Evolutionary conservation across 176 grass and related monocot genomes (phyloP).

Genomic region (Juncus effusus): DNA sequence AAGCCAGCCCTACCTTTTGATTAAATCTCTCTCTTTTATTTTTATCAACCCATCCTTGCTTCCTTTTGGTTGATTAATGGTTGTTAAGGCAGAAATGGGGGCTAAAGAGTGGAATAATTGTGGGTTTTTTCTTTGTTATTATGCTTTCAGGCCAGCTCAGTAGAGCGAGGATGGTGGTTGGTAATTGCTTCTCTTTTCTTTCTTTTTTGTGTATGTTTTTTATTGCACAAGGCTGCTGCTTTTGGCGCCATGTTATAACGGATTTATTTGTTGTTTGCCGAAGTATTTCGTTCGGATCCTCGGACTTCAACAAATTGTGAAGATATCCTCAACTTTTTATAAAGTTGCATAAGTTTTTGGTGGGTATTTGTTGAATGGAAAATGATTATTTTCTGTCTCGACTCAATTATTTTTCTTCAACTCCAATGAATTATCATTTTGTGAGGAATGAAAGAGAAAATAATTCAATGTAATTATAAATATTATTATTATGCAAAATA

Average conservation of each 20-base stretch:
- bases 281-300: no score
- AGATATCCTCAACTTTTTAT: no score
- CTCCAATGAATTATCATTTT: no score
- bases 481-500: no score
- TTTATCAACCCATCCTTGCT: neutral
- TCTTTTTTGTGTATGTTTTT: neutral
- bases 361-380: no score
- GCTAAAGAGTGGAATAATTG: neutral
- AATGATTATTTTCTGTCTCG: no score
- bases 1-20: conserved; percentile 17
- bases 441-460: no score
- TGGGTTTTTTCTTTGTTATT: conserved; percentile 19
- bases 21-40: conserved; percentile 11
- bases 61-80: neutral
- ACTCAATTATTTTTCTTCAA: no score
- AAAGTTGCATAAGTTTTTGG: no score
- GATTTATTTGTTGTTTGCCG: neutral
- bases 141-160: conserved; percentile 58
- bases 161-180: conserved; percentile 59
- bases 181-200: conserved; percentile 20
- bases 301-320: no score
- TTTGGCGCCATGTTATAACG: conserved; percentile 58
- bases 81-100: neutral
- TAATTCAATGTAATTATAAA: no score
- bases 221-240: conserved; percentile 42